These are phyloP conservation scores for Sarocladiaceae sp. DNA, from an alignment of 2,329 filamentous ascomycete genomes.

Conservation along the genomic window DNA sequence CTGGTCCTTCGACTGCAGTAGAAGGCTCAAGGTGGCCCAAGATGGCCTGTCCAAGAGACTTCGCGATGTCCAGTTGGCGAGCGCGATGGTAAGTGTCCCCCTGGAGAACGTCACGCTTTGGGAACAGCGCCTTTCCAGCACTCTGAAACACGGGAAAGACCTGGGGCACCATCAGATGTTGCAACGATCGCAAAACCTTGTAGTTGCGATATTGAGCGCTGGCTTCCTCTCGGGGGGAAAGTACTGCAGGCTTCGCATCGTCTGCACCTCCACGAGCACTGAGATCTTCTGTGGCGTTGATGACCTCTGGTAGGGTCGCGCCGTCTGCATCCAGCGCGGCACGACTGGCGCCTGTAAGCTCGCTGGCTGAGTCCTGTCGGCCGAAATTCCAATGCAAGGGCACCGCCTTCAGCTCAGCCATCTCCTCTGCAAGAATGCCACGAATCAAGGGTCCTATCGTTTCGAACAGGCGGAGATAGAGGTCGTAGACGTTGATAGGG, in stretches of 20 bases:
- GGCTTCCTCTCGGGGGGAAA: constrained; percentile 35
- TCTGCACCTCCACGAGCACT: constrained; percentile 10
- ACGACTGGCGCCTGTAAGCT: constrained; percentile 13
- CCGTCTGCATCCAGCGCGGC: constrained; percentile 22
- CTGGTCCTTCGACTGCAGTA: constrained; percentile 36
- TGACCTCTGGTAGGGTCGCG: constrained; percentile 9
- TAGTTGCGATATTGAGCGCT: constrained; percentile 62
- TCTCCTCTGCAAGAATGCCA: constrained; percentile 79
- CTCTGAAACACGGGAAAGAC: constrained; percentile 83
- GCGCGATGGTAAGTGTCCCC: constrained; percentile 54
- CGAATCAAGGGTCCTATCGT: constrained; percentile 72
- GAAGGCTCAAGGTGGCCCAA: constrained; percentile 57
- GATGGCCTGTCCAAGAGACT: constrained; percentile 64
- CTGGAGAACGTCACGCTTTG: constrained; percentile 52
- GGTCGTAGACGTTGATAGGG: constrained; percentile 76
- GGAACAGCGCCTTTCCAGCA: constrained; percentile 73
- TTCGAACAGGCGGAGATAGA: constrained; percentile 68
- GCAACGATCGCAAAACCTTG: constrained; percentile 65
- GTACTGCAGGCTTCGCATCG: constrained; percentile 16
- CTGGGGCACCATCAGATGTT: constrained; percentile 71
- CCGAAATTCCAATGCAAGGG: constrained; percentile 57
- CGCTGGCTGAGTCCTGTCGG: constrained; percentile 22
- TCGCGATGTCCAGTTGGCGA: constrained; percentile 49
- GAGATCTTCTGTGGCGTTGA: constrained; percentile 26
- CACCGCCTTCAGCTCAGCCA: constrained; percentile 35